These are phyloP conservation scores for Alliaria petiolata DNA, from an alignment of 345 rosid genomes.

Conservation along the genomic window DNA sequence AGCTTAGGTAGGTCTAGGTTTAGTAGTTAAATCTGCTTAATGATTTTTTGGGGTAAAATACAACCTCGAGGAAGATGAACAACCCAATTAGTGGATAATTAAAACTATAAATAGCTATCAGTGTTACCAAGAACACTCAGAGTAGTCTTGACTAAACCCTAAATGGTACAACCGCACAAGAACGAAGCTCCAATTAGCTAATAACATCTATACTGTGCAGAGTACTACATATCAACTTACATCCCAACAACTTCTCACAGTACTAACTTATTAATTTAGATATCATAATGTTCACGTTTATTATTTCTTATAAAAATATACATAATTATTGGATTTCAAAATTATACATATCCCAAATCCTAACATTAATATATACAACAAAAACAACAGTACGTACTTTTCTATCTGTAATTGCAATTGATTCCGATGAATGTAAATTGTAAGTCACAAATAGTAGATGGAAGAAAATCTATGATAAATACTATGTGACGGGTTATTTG, in stretches of 20 bases:
- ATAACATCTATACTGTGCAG: neutral
- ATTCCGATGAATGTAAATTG: neutral
- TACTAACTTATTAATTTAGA: neutral
- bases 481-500: too few species aligned
- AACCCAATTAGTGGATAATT: neutral
- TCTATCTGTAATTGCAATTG: neutral
- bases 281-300: neutral
- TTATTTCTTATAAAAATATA: neutral
- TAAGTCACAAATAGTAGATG: neutral
- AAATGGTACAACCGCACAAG: slow-evolving; percentile 29
- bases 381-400: neutral
- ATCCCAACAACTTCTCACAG: neutral
- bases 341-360: neutral
- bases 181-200: neutral
- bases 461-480: too few species aligned
- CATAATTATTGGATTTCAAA: neutral
- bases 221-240: neutral
- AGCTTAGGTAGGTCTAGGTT: slow-evolving; percentile 7
- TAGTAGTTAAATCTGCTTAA: slow-evolving; percentile 11
- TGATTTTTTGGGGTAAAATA: neutral
- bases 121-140: slow-evolving; percentile 15
- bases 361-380: neutral
- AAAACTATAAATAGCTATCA: slow-evolving; percentile 13
- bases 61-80: slow-evolving; percentile 26
- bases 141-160: slow-evolving; percentile 25